Percentiles rank a stretch among this genome's conserved stretches.
These are phyloP conservation scores for Leccinum longicurvipes DNA, from an alignment of 768 basidiomycete genomes.

Conservation along the genomic window DNA sequence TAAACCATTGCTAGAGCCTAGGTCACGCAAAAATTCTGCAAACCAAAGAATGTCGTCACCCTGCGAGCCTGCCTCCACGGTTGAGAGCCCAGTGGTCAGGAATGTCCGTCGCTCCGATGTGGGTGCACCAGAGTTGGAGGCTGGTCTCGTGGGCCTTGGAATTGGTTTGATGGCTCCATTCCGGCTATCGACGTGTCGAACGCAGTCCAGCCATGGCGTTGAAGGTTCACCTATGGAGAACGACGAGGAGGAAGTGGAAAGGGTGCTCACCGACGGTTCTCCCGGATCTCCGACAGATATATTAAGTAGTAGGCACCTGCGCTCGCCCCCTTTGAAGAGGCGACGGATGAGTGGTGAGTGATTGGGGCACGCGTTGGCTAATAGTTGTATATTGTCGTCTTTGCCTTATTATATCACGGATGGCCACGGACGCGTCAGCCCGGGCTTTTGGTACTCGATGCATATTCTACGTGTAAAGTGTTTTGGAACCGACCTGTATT, in stretches of 20 bases:
- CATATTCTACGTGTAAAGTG: conserved; percentile 34
- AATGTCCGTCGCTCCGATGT: conserved; percentile 23
- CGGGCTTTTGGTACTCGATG: conserved; percentile 9
- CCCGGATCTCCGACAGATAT: conserved; percentile 22
- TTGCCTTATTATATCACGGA: conserved; percentile 13
- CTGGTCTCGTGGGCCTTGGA: conserved; percentile 37
- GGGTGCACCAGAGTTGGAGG: conserved; percentile 30
- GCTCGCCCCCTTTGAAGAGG: conserved; percentile 49
- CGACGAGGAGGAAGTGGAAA: conserved; percentile 36
- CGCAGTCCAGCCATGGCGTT: conserved; percentile 13
- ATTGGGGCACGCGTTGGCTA: conserved; percentile 7
- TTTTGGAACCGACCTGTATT: conserved; percentile 30
- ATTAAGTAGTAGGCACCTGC: conserved; percentile 16
- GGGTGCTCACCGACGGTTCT: conserved; percentile 22
- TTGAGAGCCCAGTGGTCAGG: conserved; percentile 52
- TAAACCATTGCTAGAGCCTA: conserved; percentile 22
- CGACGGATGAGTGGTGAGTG: conserved; percentile 39
- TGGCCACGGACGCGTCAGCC: conserved; percentile 5
- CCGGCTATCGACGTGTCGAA: conserved; percentile 40
- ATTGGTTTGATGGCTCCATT: conserved; percentile 54
- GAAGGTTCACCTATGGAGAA: conserved; percentile 18
- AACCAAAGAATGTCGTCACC: conserved; percentile 17
- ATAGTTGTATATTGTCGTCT: conserved; percentile 25
- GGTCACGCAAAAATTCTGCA: conserved; percentile 1
- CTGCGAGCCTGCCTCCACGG: conserved; percentile 25